Percentiles rank a stretch among this genome's conserved stretches.
These are phyloP conservation scores for Rhododendron griersonianum DNA, from an alignment of 148 eudicot genomes.

Conservation along the genomic window DNA sequence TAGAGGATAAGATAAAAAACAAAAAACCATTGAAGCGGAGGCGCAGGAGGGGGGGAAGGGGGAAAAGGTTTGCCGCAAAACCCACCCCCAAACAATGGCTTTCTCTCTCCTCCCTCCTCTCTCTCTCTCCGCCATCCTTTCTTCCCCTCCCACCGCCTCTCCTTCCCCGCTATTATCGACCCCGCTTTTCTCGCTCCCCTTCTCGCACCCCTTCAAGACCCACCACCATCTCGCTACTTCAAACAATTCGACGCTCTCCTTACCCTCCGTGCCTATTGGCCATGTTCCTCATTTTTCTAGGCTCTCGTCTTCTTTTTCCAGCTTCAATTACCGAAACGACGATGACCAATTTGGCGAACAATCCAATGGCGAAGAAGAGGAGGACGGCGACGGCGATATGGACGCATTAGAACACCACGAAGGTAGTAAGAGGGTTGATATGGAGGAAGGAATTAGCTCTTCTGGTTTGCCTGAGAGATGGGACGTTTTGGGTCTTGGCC, in stretches of 20 bases:
- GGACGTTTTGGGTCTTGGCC: conserved; percentile 97
- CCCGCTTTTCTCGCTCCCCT: conserved; percentile 4
- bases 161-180: conserved; percentile 1
- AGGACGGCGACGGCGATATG: conserved; percentile 22
- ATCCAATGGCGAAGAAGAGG: conserved; percentile 34
- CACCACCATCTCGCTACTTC: conserved; percentile 6
- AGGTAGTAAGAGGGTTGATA: not conserved
- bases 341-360: conserved; percentile 16
- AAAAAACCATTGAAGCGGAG: not conserved
- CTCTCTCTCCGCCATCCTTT: not conserved
- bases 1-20: not conserved
- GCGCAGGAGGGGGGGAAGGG: not conserved
- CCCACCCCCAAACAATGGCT: conserved; percentile 11
- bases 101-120: conserved; percentile 19
- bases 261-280: conserved; percentile 12
- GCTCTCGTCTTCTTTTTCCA: not conserved
- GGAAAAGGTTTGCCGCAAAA: not conserved
- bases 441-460: conserved; percentile 8
- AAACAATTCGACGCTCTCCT: not conserved
- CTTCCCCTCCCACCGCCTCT: conserved; percentile 2
- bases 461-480: conserved; percentile 50
- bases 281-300: not conserved
- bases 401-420: conserved; percentile 1
- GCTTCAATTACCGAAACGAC: conserved; percentile 6
- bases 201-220: not conserved